Conservation (phyloP, 1,139 yeast genomes). For the Lodderomyces orthopsilosis region DNA sequence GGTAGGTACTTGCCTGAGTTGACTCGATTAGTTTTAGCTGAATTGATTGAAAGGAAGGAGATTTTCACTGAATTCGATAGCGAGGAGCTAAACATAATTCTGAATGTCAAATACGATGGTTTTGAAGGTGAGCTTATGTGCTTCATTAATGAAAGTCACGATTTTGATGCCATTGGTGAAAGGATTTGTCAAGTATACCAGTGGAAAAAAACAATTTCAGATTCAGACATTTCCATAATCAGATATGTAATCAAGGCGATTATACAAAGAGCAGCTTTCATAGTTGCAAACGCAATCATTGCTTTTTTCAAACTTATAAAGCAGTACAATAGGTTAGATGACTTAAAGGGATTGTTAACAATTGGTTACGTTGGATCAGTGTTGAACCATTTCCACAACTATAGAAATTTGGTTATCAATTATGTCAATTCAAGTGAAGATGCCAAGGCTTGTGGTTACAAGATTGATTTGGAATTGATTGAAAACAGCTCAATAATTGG, state of each 20-base stretch:
- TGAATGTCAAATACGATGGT: slow-evolving; percentile 31
- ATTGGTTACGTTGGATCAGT: slow-evolving; percentile 49
- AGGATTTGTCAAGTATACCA: slow-evolving; percentile 22
- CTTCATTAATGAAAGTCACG: slow-evolving; percentile 30
- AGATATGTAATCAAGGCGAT: slow-evolving; percentile 29
- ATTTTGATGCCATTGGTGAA: slow-evolving; percentile 19
- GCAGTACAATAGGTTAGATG: slow-evolving; percentile 26
- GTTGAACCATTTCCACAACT: slow-evolving; percentile 34
- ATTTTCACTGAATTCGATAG: slow-evolving; percentile 24
- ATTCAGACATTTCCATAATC: slow-evolving; percentile 27
- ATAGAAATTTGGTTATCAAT: slow-evolving; percentile 29
- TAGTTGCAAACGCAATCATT: slow-evolving; percentile 37
- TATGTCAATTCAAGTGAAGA: slow-evolving; percentile 31
- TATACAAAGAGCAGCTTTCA: slow-evolving; percentile 39
- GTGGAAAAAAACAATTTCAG: slow-evolving; percentile 21
- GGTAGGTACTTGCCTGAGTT: slow-evolving; percentile 59
- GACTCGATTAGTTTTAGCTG: slow-evolving; percentile 40
- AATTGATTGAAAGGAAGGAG: slow-evolving; percentile 28
- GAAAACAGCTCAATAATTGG: slow-evolving; percentile 47
- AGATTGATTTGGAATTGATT: slow-evolving; percentile 37
- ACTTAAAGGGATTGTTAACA: slow-evolving; percentile 20
- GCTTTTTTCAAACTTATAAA: slow-evolving; percentile 35
- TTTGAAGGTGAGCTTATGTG: slow-evolving; percentile 41
- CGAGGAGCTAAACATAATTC: slow-evolving; percentile 9
- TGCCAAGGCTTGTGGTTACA: slow-evolving; percentile 25